Base-by-base conservation (phyloP, 148 eudicot genomes). In the Diospyros kaki region DNA sequence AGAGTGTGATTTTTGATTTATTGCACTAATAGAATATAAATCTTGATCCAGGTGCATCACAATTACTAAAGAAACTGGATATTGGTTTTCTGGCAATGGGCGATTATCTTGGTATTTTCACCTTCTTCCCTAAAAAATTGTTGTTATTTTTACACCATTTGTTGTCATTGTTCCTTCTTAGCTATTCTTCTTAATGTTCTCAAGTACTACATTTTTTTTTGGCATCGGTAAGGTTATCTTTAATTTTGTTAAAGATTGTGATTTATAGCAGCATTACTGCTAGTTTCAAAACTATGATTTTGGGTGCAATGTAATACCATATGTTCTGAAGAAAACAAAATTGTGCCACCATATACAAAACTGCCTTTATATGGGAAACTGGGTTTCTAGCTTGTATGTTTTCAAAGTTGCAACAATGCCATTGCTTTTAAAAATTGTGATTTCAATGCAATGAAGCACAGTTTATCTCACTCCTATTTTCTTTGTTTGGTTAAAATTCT, bases 101-200 rank as follows among this genome's bases (percentile, higher is more conserved):
- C 8, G 52, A 48, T 48, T 48, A 48, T 48, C 52, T 48, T 8
- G 52, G 97, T 92, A 90, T 8, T 71, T 60, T 6, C 51, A n/a
- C 11, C 53, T 28, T 45, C 14, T 74, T 14, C 54, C 64, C 41
- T 40, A 73, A 68, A 42, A 53, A 56, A 17, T 71, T 66, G 45
- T 56, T 42, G 44, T 54, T 53, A 54, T 54, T 43, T 14, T 77
- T 43, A 5, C 41, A 40, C 1, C 67, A 28, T 2, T 18, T 65
- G 54, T 68, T 60, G 39, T 59, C 61, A 56, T 53, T 67, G 4
- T n/a, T 41, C 7, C 14, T 14, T 60, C 45, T 0, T 53, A 45
- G 3, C 69, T 40, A 56, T 74, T 28, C 13, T 58, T 67, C 52
- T 79, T 65, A 39, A 55, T 48, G 58, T 72, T 72, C 39, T 4